A percentile compares a stretch with the other conserved stretches of the same genome.
Conservation (phyloP, 2,329 filamentous ascomycete genomes). For the Ceratocystis colombiana region DNA sequence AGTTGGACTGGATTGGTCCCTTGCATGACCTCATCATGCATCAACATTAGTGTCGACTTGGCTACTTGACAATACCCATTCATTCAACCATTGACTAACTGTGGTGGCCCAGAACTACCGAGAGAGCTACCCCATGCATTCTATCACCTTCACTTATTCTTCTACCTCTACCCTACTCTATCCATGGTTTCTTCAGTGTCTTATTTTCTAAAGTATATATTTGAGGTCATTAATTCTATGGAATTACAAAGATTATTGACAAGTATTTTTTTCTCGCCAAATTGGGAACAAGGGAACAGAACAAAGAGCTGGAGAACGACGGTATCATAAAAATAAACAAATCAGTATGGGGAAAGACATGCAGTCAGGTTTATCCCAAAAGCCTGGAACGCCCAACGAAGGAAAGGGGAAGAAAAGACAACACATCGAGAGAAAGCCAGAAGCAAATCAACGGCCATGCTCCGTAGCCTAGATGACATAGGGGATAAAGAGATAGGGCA, state of each 20-base stretch:
- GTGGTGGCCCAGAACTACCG: no score
- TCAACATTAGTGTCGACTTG: background rate
- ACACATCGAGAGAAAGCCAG: background rate
- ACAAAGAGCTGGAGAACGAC: background rate
- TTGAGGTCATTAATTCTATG: background rate
- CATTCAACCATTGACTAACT: background rate
- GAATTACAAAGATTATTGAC: background rate
- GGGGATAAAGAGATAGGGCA: conserved; percentile 79
- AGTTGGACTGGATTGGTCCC: background rate
- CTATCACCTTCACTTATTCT: no score
- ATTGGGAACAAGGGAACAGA: background rate
- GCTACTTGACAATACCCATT: background rate
- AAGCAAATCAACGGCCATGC: background rate
- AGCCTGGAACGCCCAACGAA: background rate
- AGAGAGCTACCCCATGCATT: no score
- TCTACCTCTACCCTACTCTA: no score
- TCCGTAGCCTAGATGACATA: conserved; percentile 18
- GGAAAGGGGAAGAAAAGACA: background rate
- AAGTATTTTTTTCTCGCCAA: background rate
- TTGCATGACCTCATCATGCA: conserved; percentile 2
- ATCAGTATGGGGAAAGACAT: background rate
- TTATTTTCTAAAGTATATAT: background rate
- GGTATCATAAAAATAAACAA: conserved; percentile 8
- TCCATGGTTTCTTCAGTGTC: background rate
- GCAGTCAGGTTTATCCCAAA: no score